Percentiles rank a stretch among this genome's conserved stretches.
Conservation (phyloP, 1,284 basidiomycete species). For the Marasmius sp. region DNA sequence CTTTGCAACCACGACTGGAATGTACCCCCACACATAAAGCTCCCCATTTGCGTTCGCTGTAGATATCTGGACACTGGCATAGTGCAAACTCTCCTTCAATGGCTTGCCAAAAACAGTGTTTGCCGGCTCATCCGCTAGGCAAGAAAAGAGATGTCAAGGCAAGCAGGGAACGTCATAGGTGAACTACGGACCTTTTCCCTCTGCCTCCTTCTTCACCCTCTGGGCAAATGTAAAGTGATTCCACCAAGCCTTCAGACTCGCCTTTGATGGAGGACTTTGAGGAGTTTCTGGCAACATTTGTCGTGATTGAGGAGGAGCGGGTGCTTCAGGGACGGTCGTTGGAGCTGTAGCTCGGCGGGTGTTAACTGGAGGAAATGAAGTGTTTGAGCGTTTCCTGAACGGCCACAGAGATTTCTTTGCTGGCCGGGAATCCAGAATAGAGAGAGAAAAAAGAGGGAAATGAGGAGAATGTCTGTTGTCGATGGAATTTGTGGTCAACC, state of each 20-base stretch:
- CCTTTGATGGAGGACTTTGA: constrained; percentile 48
- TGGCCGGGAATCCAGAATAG: constrained; percentile 18
- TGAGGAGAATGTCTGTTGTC: not conserved
- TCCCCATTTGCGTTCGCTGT: constrained; percentile 85
- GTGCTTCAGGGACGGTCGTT: constrained; percentile 4
- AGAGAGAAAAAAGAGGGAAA: not conserved
- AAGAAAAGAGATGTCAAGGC: constrained; percentile 4
- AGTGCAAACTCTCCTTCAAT: constrained; percentile 79
- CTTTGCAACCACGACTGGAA: constrained; percentile 96
- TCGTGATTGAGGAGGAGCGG: constrained; percentile 6
- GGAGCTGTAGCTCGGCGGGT: constrained; percentile 7
- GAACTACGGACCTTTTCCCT: constrained; percentile 35
- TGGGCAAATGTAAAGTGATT: constrained; percentile 68
- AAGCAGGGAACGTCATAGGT: constrained; percentile 4
- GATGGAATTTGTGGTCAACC: not conserved
- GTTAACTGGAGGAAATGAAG: not conserved
- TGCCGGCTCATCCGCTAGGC: constrained; percentile 31
- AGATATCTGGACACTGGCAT: constrained; percentile 92
- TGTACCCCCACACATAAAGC: constrained; percentile 89
- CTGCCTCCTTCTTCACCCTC: constrained; percentile 52
- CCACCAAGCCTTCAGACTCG: constrained; percentile 83
- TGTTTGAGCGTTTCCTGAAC: constrained; percentile 11
- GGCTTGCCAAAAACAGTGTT: constrained; percentile 84
- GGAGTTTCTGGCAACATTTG: constrained; percentile 21
- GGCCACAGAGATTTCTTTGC: constrained; percentile 14